Base-by-base conservation (phyloP, 1,284 basidiomycete species). In the Exobasidium cylindrosporum region DNA sequence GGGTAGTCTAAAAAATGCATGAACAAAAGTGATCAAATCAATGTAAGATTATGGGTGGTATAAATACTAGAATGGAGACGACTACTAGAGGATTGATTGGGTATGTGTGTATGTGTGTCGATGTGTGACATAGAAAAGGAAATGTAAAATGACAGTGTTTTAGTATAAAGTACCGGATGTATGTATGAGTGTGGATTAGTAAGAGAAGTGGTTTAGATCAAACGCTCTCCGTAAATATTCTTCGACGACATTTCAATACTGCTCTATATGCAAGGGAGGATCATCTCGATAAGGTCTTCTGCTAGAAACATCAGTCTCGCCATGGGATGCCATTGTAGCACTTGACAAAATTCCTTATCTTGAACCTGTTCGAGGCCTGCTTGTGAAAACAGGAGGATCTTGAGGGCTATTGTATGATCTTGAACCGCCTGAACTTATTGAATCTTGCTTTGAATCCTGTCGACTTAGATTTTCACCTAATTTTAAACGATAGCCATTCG, bases 301-400 rank as follows among this genome's bases (percentile, higher is more conserved):
- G 17, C 35, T 40, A 17, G 35, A 40, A 17, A 40, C 7, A 40
- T 40, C 35, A 17, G 17, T 40, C 17, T 7, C 35, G 35, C 35
- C 35, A 10, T 10, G 0, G 57, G 54, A 46, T 35, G 54, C 30
- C 32, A 11, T 13, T 10, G 35, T 43, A 10, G 54, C 10, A 32
- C 13, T 35, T 31, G 54, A 57, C 35, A 57, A 24, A 45, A 57
- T 57, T n/a, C 4, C 54, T 31, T 57, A 31, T 35, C 54, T 35
- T 23, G 47, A 50, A 10, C 47, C 47, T 21, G 47, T 10, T 7
- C 47, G 7, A 13, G 50, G 66, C 64, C 0, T 50, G 45, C 17
- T 10, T 44, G 35, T 40, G 35, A 10, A 10, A 17, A 17, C 17
- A 10, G 7, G 35, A 40, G 17, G 7, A 40, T 40, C 35, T 40